Evolutionary conservation across 2,329 filamentous ascomycete species (phyloP).

Genomic region (Colletotrichum magnum): DNA sequence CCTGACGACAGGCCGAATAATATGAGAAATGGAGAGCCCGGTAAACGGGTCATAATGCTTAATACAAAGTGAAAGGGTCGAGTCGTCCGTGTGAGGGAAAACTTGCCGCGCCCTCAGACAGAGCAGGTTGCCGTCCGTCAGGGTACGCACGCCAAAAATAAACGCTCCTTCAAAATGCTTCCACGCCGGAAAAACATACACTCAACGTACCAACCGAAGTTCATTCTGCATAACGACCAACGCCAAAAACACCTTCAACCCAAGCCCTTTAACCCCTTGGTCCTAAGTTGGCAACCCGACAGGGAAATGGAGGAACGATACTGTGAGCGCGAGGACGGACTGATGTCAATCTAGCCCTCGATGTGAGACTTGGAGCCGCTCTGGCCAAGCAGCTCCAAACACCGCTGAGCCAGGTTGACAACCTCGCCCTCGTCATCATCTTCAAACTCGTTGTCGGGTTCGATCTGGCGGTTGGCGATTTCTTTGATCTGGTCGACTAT

Average conservation of each 20-base stretch:
- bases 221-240: conserved; percentile 41
- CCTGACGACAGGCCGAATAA: conserved; percentile 32
- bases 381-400: conserved; percentile 87
- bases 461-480: conserved; percentile 90
- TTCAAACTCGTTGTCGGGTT: conserved; percentile 87
- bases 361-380: conserved; percentile 83
- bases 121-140: conserved; percentile 9
- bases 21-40: conserved; percentile 34
- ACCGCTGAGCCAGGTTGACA: conserved; percentile 89
- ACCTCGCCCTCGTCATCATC: conserved; percentile 96
- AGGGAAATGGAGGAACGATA: conserved; percentile 31
- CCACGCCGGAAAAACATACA: conserved; percentile 40
- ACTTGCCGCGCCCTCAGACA: conserved; percentile 17
- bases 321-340: conserved; percentile 18
- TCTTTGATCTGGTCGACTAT: conserved; percentile 92
- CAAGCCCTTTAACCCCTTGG: conserved; percentile 31
- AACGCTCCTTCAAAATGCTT: conserved; percentile 41
- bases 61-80: conserved; percentile 45
- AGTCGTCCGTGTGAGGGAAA: conserved; percentile 28
- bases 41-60: conserved; percentile 40
- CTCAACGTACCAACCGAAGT: conserved; percentile 38
- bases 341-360: conserved; percentile 70
- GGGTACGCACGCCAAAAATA: conserved; percentile 31
- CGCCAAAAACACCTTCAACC: conserved; percentile 39
- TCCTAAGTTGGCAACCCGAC: conserved; percentile 27